Evolutionary conservation across 1,284 basidiomycete genomes (phyloP).

Genomic region (Vanrija pseudolonga): DNA sequence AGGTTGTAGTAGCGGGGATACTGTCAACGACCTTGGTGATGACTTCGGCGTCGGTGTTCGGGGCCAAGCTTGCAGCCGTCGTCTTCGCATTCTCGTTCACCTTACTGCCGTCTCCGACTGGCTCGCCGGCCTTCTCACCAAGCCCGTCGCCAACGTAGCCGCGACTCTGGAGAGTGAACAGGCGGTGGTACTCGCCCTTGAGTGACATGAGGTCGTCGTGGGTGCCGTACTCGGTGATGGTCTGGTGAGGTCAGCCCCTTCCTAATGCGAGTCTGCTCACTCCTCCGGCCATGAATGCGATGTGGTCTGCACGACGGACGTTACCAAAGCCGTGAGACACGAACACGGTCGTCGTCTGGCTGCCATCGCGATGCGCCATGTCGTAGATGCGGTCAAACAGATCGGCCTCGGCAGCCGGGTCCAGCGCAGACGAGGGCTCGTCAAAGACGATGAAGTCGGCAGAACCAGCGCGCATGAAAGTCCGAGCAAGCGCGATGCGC

Average conservation of each 20-base stretch:
- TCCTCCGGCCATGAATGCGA: slow-evolving; percentile 55
- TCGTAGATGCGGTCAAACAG: slow-evolving; percentile 57
- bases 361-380: slow-evolving; percentile 14
- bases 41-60: too few species aligned
- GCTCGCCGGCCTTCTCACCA: too few species aligned
- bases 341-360: slow-evolving; percentile 66
- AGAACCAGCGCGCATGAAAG: slow-evolving; percentile 62
- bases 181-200: slow-evolving; percentile 8
- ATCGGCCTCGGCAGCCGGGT: slow-evolving; percentile 68
- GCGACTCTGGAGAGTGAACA: not conserved
- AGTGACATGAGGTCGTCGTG: slow-evolving; percentile 65
- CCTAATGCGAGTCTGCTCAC: slow-evolving; percentile 43
- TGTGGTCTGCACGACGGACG: slow-evolving; percentile 40
- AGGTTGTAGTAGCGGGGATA: too few species aligned
- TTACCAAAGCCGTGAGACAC: slow-evolving; percentile 68
- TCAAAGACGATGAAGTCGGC: slow-evolving; percentile 60
- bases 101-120: too few species aligned
- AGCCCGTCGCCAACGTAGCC: not conserved
- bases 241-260: slow-evolving; percentile 44
- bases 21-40: too few species aligned
- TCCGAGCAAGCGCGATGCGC: slow-evolving; percentile 71
- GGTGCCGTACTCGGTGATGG: slow-evolving; percentile 71
- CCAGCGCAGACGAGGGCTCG: slow-evolving; percentile 58
- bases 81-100: too few species aligned
- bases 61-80: too few species aligned